Evolutionary conservation across 2,329 filamentous ascomycete genomes (phyloP), one percentile per base, ranked within the genome.

Genomic region (Rhynchosporium graminicola): DNA sequence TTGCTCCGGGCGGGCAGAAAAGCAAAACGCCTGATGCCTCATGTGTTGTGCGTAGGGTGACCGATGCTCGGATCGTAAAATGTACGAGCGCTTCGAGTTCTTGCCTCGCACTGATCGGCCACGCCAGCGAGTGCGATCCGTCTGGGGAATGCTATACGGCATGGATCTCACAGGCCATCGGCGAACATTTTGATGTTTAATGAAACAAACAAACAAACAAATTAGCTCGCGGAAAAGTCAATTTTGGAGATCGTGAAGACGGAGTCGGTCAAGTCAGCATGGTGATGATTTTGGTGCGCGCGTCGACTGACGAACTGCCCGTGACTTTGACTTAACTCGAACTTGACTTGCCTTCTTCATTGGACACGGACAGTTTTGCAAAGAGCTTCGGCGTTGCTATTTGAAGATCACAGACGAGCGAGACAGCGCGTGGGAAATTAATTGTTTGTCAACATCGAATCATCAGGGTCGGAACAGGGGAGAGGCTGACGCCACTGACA

Each of bases 11-110:
- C 20, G 20, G 20, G 28, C 52, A 42, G 43, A 64, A 57, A 65
- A 62, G 60, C 55, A 62, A 65, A 65, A 65, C 60, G 38, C 38
- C 36, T 40, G 45, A 43, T 65, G 63, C 63, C 50, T 62, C 63
- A 47, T 54, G 57, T 60, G 57, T 4, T n/a, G 20, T 3, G 42
- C 13, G 13, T 52, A 20, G 43, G n/a, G 36, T 48, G 38, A 47
- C 38, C 38, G 46, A 54, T 13, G 42, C 28, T 26, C 54, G 54
- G 38, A 57, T 46, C 40, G 26, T 46, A 29, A 20, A 46, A n/a
- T 43, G 33, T 10, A 36, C n/a, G 43, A 57, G 54, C 54, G 40
- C 40, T 57, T 57, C 40, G 20, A 43, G 20, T 29, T 56, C 42
- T 29, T 45, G 43, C 42, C 28, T 57, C 45, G 38, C 13, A 31